Evolutionary conservation across 306 rosid species (phyloP).

Genomic region (Boehmeria nivea): DNA sequence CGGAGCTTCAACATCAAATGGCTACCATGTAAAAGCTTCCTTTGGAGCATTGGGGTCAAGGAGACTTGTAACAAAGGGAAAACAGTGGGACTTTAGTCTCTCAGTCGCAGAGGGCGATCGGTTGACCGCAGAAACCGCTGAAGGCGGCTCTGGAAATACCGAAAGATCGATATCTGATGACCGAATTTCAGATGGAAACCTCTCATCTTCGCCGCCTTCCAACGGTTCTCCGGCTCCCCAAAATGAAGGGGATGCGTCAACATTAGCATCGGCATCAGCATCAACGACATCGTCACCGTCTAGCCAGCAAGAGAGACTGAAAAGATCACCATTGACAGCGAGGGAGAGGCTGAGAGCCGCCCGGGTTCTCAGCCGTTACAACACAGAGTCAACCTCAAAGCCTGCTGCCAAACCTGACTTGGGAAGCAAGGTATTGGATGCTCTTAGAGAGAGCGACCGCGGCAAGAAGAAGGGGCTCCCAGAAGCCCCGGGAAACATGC

Average conservation of each 20-base stretch:
- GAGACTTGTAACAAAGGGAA: conserved; percentile 32
- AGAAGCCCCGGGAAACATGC: conserved; percentile 78
- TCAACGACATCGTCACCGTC: too few relatives aligned
- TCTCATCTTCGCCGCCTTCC: conserved; percentile 27
- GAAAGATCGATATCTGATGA: conserved; percentile 30
- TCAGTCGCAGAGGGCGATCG: conserved; percentile 63
- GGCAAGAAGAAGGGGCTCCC: conserved; percentile 85
- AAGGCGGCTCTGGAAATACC: conserved; percentile 31
- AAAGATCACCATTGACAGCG: conserved; percentile 52
- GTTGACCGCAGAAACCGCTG: conserved; percentile 46
- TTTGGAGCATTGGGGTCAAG: conserved; percentile 29
- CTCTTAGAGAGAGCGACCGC: conserved; percentile 66
- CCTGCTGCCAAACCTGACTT: conserved; percentile 46
- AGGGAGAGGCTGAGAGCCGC: conserved; percentile 87
- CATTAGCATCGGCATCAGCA: conserved; percentile 29
- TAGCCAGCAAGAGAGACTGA: conserved; percentile 28
- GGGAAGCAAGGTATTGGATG: conserved; percentile 74
- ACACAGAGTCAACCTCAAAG: conserved; percentile 40
- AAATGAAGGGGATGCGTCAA: conserved; percentile 28
- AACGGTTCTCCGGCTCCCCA: conserved; percentile 30
- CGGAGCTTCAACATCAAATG: conserved; percentile 44
- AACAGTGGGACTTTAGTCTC: conserved; percentile 30
- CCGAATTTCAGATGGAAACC: conserved; percentile 20
- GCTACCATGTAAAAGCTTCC: conserved; percentile 34
- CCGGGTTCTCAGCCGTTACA: conserved; percentile 52